Percentiles rank a stretch among this genome's conserved stretches.
Conservation (phyloP, 208 protist genomes). For the Crithidia bombi region DNA sequence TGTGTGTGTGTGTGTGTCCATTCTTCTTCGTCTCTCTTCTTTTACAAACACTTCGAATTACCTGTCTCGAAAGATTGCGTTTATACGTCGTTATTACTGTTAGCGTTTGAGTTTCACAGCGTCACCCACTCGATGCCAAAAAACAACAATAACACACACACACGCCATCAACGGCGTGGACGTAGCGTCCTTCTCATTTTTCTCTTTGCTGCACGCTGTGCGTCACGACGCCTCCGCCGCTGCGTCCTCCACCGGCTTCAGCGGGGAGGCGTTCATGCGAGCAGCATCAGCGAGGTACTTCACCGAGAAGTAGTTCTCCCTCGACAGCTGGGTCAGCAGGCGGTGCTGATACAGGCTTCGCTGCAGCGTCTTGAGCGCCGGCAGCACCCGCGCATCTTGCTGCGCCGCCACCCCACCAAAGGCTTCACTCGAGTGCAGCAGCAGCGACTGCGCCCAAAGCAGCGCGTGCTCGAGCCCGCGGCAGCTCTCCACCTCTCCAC, state of each 20-base stretch:
- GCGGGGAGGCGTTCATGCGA: constrained; percentile 57
- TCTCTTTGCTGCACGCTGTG: too few relatives aligned
- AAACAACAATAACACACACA: too few relatives aligned
- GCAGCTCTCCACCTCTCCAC: constrained; percentile 75
- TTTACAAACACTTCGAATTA: too few relatives aligned
- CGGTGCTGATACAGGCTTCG: constrained; percentile 71
- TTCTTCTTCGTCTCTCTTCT: too few relatives aligned
- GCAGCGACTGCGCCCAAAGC: constrained; percentile 85
- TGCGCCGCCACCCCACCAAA: constrained; percentile 59
- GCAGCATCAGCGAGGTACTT: constrained; percentile 83
- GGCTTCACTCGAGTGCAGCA: constrained; percentile 81
- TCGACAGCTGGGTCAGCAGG: constrained; percentile 63
- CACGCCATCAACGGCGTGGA: too few relatives aligned
- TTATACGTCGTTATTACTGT: too few relatives aligned
- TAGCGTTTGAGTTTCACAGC: too few relatives aligned
- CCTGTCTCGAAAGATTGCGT: too few relatives aligned
- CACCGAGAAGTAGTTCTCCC: constrained; percentile 90
- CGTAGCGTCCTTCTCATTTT: too few relatives aligned
- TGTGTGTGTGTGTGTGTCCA: too few relatives aligned
- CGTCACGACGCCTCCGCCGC: constrained; percentile 6
- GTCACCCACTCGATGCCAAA: too few relatives aligned
- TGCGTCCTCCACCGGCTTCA: constrained; percentile 38
- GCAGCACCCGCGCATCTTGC: constrained; percentile 40
- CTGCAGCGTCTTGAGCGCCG: constrained; percentile 74
- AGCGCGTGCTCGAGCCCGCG: constrained; percentile 71